Evolutionary conservation across 768 basidiomycete genomes (phyloP), one percentile per base, ranked within the genome.

Genomic region (Russula ochroleuca): DNA sequence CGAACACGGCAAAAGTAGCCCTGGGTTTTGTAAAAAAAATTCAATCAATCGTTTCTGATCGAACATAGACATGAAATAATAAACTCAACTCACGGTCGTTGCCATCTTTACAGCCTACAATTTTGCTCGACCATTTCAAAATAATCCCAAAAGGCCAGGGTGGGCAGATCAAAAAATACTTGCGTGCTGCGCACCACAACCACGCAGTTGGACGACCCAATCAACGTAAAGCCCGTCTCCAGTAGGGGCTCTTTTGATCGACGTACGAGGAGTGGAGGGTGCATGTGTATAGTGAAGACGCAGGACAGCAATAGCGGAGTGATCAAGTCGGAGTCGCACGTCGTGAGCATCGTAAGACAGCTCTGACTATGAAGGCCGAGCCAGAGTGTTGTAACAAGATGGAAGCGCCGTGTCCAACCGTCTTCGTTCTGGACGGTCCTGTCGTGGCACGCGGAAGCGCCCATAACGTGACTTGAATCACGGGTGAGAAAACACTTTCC

Each of bases 11-110:
- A 47, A 40, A 35, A n/a, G 41, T n/a, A 7, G 37, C 58, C 45
- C 58, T 48, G 41, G 52, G 47, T 13, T 33, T 40, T 47, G 45
- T 6, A 54, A 21, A 33, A 37, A 37, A 5, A 1, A 6, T 4
- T 13, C n/a, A n/a, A 45, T 21, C 8, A 48, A 78, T 53, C 40
- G 81, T 86, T 86, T 78, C 68, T 90, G 52, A 33, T 53, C 58
- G 57, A 53, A 28, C 35, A 11, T 35, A 40, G 52, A 48, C 43
- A 58, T 47, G 19, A 49, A 25, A 17, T 8, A 35, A 40, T 13
- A 35, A 40, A 35, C 47, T 47, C 15, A 9, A 47, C 38, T 53
- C 52, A 48, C 45, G 11, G 7, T 41, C 45, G 47, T 59, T 51
- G 13, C 51, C n/a, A 47, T 38, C 37, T 21, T 53, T 35, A 45